Evolutionary conservation across 2,329 filamentous ascomycete genomes (phyloP).

Genomic region (Blastomyces emzantsi): DNA sequence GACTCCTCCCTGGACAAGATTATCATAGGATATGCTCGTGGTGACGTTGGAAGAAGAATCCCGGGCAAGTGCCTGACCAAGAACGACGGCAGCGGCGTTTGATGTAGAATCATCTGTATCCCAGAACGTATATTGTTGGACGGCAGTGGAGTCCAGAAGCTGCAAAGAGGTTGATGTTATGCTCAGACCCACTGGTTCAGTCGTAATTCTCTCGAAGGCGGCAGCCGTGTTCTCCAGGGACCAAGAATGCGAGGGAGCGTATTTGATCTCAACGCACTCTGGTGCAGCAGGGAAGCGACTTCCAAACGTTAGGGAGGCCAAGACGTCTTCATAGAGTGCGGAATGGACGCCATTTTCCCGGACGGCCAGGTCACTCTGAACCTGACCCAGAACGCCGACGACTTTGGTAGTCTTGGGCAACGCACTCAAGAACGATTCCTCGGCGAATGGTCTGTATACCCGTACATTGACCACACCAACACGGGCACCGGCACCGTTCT

Average conservation of each 20-base stretch:
- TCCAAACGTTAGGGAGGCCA: conserved; percentile 75
- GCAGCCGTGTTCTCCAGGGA: conserved; percentile 41
- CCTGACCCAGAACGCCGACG: conserved; percentile 83
- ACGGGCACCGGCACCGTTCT: conserved; percentile 63
- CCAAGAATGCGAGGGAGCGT: conserved; percentile 63
- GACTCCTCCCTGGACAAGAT: conserved; percentile 62
- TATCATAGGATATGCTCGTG: conserved; percentile 52
- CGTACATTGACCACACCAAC: conserved; percentile 86
- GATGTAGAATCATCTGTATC: conserved; percentile 68
- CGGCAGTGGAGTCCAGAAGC: conserved; percentile 44
- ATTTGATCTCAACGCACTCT: conserved; percentile 76
- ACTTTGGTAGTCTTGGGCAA: conserved; percentile 67
- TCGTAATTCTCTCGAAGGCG: conserved; percentile 38
- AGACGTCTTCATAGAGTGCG: conserved; percentile 82
- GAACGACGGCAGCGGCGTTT: conserved; percentile 52
- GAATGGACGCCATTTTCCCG: conserved; percentile 70
- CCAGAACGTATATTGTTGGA: conserved; percentile 90
- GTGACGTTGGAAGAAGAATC: conserved; percentile 55
- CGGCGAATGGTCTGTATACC: conserved; percentile 88
- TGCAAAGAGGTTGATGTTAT: conserved; percentile 38
- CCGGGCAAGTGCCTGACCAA: conserved; percentile 52
- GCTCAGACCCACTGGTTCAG: conserved; percentile 25
- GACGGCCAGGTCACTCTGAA: conserved; percentile 62
- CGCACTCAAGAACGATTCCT: conserved; percentile 80
- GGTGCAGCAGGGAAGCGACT: conserved; percentile 55